Base-by-base conservation (phyloP, 148 eudicot species). In the Suaeda aralocaspica region DNA sequence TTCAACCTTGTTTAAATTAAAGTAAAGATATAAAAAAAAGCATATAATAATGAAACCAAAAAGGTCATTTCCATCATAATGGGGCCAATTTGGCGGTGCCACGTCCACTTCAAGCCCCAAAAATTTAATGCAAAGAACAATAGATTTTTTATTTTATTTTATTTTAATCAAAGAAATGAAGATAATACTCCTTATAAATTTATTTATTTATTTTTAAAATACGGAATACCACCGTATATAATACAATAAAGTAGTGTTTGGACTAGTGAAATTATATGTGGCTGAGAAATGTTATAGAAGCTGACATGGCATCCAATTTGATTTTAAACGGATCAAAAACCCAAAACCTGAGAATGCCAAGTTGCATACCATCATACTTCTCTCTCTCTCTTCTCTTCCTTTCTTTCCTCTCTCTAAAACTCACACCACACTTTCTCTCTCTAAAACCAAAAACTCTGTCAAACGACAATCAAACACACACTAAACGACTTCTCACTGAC, bases 231-330 rank as follows among this genome's bases (percentile, higher is more conserved):
- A n/a, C n/a, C n/a, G n/a, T n/a, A n/a, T n/a, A n/a, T n/a, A n/a
- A n/a, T n/a, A n/a, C n/a, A n/a, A n/a, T n/a, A n/a, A 64, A 65
- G 67, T 39, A 26, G 36, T 10, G 18, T 21, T 18, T 34, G 24
- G 44, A 61, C 39, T 30, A 61, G 56, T 28, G 33, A 15, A 77
- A 67, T 76, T 82, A 84, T 77, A 73, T 89, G 97, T 89, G 97
- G 97, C 89, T 92, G 80, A 83, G 80, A 89, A 81, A 61, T 52
- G 42, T 29, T 56, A 61, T 10, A 45, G 25, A 5, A 5, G 75
- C 66, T 87, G 97, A 89, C 85, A 82, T 92, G 96, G 88, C 91
- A 81, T 30, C 68, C 75, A 60, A 59, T 59, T 84, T 75, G 71
- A 80, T 68, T 66, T 77, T 81, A 69, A 77, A 74, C 69, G 77